Base-by-base conservation (phyloP, 345 rosid genomes). In the Citrus mangshanensis region DNA sequence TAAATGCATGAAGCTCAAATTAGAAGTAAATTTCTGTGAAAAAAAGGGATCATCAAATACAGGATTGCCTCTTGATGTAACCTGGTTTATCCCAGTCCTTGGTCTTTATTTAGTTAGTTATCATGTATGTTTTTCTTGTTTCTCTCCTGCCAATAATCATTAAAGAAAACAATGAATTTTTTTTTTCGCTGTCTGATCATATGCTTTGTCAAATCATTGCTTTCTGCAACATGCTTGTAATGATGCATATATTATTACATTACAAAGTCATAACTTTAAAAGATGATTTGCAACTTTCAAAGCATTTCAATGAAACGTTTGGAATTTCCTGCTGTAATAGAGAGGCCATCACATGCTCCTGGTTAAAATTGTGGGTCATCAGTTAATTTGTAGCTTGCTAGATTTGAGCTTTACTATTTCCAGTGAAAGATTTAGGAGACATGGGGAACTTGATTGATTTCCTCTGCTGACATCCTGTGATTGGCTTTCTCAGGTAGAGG, bases 401-500 rank as follows among this genome's bases (percentile, higher is more conserved):
- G 61, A 58, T 25, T 16, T 32, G 27, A 21, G 24, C 34, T 67
- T 28, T 62, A 37, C 10, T 67, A 68, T 68, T 63, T 40, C 27
- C 19, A 28, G 16, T 42, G 56, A 59, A 37, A 67, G 37, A 22
- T 49, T 73, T 56, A 49, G 46, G 12, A 76, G 27, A 60, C 35
- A 34, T 68, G 40, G 62, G 14, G 59, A 70, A 51, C 28, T 46
- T 40, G 38, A 61, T 68, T 67, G 58, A 42, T 77, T 54, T 61
- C 58, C 22, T 35, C 55, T 68, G 55, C 62, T 77, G 34, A 78
- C 69, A 68, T 46, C 55, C 7, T 66, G 25, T 73, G 71, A 35
- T 79, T 79, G 62, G 34, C 24, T 68, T 85, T 86, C 65, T 65
- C 86, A 89, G 97, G 88, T 89, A 37, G 92, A 92, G 83, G 84